phyloP scores from a whole-genome alignment of 768 basidiomycete species.

The Lactarius indigo region DNA sequence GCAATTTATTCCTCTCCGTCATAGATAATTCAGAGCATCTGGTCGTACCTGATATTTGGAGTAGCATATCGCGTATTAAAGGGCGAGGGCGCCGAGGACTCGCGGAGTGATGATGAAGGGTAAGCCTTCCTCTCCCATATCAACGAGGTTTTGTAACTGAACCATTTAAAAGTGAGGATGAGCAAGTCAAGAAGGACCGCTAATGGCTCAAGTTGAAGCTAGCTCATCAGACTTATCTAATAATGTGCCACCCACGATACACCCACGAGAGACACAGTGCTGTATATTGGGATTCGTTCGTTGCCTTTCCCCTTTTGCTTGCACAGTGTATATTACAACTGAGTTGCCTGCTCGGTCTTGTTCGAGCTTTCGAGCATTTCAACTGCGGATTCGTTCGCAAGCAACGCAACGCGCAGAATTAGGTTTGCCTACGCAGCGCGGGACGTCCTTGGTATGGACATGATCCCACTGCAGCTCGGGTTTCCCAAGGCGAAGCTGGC shows the following conservation, averaged over 20 bases:
- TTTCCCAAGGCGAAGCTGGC: neutral
- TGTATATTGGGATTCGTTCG: conserved; percentile 6
- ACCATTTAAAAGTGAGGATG: conserved; percentile 23
- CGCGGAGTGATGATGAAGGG: conserved; percentile 82
- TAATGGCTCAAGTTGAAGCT: conserved; percentile 16
- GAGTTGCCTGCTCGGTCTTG: neutral
- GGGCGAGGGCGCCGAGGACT: conserved; percentile 76
- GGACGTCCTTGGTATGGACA: neutral
- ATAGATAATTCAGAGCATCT: conserved; percentile 71
- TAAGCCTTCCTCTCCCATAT: conserved; percentile 34
- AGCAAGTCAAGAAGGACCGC: conserved; percentile 35
- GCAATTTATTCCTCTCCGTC: conserved; percentile 12
- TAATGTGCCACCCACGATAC: conserved; percentile 5
- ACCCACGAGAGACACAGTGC: conserved; percentile 4
- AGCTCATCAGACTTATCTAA: conserved; percentile 11
- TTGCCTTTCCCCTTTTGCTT: neutral
- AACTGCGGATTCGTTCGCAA: neutral
- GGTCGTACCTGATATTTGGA: conserved; percentile 84
- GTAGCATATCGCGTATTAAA: conserved; percentile 79
- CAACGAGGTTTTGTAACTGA: conserved; percentile 6
- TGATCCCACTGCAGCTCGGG: neutral
- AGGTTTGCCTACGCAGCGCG: neutral
- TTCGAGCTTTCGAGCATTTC: neutral
- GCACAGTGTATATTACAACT: conserved; percentile 1
- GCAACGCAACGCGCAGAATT: neutral